Base-by-base conservation (phyloP, 2,329 filamentous ascomycete species). In the Elsinoe necatrix region DNA sequence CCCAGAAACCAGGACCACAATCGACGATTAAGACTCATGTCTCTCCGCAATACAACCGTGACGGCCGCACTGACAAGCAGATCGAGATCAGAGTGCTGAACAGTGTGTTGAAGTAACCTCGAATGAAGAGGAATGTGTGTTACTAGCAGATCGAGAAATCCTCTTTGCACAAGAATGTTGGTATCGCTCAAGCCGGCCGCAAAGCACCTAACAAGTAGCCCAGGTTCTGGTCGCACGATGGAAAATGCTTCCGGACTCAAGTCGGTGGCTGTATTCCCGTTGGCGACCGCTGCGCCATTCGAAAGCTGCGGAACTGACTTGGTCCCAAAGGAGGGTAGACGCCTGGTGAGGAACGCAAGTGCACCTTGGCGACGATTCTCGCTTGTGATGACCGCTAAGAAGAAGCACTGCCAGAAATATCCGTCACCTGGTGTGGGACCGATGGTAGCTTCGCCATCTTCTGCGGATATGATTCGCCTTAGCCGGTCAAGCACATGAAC, bases 351-450 rank as follows among this genome's bases (percentile, higher is more conserved):
- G 69, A 95, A 98, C 29, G 91, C 90, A 58, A 98, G 76, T 37
- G 90, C 90, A 23, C 93, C 93, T 61, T 88, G 84, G 56, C 93
- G 83, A 59, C 92, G 81, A 59, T 85, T 90, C 41, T 89, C 81
- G 65, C 91, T 92, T 0, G 93, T 96, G 59, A 98, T 93, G 16
- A 89, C 86, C 8, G 92, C 89, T 16, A 98, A 75, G 66, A 98
- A 97, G 67, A 98, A 86, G 69, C 90, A 96, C 73, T 98, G 93
- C 93, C 93, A 98, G 69, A 97, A 98, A 70, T 93, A 96, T 61
- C 88, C 87, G 25, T 78, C 45, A 75, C 80, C 69, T 80, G 81
- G 35, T 71, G 77, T 56, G 69, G 71, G 29, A 72, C 81, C 61
- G 76, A 77, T 55, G 71, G 73, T 61, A 12, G 79, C 73, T 59